Conservation (phyloP, 2,329 filamentous ascomycete genomes). For the Colletotrichum agaves region DNA sequence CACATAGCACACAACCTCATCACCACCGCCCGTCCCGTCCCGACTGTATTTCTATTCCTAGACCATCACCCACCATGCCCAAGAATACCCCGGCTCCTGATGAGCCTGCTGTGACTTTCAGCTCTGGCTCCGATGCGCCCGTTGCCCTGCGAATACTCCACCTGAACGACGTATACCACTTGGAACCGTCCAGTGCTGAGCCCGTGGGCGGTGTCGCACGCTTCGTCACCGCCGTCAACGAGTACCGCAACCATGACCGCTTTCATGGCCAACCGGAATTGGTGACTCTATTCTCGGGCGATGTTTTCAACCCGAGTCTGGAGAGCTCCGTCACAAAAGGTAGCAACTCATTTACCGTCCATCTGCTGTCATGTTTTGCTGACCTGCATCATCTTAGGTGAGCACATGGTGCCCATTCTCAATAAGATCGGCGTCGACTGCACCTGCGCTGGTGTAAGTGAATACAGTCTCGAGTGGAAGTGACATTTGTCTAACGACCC, state of each 20-base stretch:
- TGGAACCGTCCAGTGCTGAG: conserved; percentile 79
- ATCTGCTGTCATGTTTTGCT: not conserved
- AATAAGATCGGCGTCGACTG: conserved; percentile 82
- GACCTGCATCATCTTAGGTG: conserved; percentile 55
- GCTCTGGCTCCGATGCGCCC: conserved; percentile 44
- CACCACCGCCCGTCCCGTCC: not conserved
- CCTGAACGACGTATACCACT: conserved; percentile 95
- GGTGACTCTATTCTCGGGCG: conserved; percentile 87
- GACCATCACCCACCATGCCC: conserved; percentile 25
- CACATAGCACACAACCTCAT: not conserved
- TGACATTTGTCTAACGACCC: conserved; percentile 34
- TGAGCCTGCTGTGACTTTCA: conserved; percentile 43
- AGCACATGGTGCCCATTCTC: conserved; percentile 88
- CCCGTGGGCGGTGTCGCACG: conserved; percentile 84
- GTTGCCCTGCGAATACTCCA: conserved; percentile 86
- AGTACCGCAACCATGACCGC: conserved; percentile 73
- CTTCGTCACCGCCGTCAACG: conserved; percentile 81
- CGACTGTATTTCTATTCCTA: conserved; percentile 23
- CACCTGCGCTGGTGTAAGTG: conserved; percentile 81
- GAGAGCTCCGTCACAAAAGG: conserved; percentile 92
- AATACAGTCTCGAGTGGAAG: not conserved
- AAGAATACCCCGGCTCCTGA: conserved; percentile 35
- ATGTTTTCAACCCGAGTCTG: conserved; percentile 91
- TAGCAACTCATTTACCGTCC: conserved; percentile 37
- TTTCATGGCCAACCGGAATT: conserved; percentile 73